Evolutionary conservation across 2,329 filamentous ascomycete genomes (phyloP), one percentile per base, ranked within the genome.

Genomic region (Epichloe aotearoae): DNA sequence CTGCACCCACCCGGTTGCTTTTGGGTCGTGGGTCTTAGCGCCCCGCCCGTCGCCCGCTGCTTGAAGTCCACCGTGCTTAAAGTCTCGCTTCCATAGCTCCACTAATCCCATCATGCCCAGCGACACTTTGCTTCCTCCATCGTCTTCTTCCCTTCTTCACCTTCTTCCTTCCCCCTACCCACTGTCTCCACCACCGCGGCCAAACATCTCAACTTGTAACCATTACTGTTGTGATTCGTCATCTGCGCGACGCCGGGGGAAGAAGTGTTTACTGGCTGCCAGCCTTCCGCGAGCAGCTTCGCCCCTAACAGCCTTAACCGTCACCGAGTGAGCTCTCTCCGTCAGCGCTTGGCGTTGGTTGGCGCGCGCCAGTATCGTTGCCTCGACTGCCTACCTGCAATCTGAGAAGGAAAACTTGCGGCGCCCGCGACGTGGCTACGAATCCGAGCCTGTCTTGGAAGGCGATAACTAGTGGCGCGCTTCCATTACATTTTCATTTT

Each of bases 181-280:
- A 44, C 58, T 55, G 58, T 59, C 60, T 61, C 59, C 59, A 59
- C 59, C 59, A 59, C 50, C 58, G 53, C 55, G 53, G 49, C 56
- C 50, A 49, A 49, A 49, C 15, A 51, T 49, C 52, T 50, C 50
- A 39, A 33, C 36, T 52, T 53, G 52, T 51, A 54, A 49, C 53
- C 46, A 50, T 53, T 47, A 49, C 52, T 46, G 39, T 52, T 53
- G 53, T 49, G 38, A 38, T 45, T n/a, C 55, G 52, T 46, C n/a
- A 42, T 30, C 44, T 19, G 14, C 47, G 44, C n/a, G 39, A 46
- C 39, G 33, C 19, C 12, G 26, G 14, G 12, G 12, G 46, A 33
- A 14, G 12, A 39, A 20, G 39, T 44, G 14, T 37, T 19, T 12
- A 38, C 14, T 20, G 34, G 20, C 19, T 19, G 30, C 26, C 11